phyloP scores from a whole-genome alignment of 495 filamentous ascomycete species.

The Aspergillus sparsus region DNA sequence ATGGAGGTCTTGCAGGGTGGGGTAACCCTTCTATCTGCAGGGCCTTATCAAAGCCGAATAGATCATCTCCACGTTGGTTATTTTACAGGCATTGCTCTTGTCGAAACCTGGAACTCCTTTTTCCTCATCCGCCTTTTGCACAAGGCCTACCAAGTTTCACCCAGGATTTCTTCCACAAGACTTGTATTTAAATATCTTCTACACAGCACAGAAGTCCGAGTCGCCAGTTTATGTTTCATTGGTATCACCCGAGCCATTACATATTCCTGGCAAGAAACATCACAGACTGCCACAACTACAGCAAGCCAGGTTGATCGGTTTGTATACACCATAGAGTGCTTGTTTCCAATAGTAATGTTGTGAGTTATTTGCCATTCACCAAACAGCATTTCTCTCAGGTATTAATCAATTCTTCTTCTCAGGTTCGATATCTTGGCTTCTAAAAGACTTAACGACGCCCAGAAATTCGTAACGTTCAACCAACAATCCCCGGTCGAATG shows the following conservation, averaged over 20 bases:
- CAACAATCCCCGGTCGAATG: neutral
- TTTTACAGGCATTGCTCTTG: slow-evolving; percentile 35
- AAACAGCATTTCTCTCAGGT: no score
- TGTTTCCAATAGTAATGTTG: slow-evolving; percentile 40
- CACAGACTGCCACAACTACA: slow-evolving; percentile 32
- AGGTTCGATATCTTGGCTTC: slow-evolving; percentile 15
- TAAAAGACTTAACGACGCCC: slow-evolving; percentile 9
- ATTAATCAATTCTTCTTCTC: neutral
- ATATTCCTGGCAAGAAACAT: slow-evolving; percentile 34
- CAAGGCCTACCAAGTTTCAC: slow-evolving; percentile 27
- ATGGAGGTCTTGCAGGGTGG: slow-evolving; percentile 16
- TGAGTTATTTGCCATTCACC: slow-evolving; percentile 15
- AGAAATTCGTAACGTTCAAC: slow-evolving; percentile 7
- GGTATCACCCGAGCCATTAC: slow-evolving; percentile 37
- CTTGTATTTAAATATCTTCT: slow-evolving; percentile 34
- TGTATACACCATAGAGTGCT: slow-evolving; percentile 37
- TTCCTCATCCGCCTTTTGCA: slow-evolving; percentile 31
- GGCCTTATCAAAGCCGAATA: slow-evolving; percentile 23
- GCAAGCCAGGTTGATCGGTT: slow-evolving; percentile 39
- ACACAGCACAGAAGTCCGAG: slow-evolving; percentile 40
- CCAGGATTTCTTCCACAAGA: slow-evolving; percentile 16
- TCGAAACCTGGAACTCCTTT: slow-evolving; percentile 33
- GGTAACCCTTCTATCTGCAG: neutral
- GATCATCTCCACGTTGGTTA: slow-evolving; percentile 38
- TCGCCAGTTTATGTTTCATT: slow-evolving; percentile 33